phyloP scores from a whole-genome alignment of 139 green algal genomes.

The Picochlorum sp. region DNA sequence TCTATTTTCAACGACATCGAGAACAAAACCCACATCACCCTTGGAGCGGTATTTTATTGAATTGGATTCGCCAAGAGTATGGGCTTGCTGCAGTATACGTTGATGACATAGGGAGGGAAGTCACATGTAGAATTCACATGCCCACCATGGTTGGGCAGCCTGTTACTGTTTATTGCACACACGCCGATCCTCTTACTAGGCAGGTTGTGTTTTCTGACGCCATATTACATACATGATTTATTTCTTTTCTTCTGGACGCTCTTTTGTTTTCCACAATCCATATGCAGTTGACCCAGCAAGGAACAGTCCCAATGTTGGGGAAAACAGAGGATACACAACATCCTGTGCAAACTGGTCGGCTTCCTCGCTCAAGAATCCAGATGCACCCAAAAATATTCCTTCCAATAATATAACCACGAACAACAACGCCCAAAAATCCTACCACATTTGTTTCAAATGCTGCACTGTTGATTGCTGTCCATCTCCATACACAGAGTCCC shows the following conservation, averaged over 20 bases:
- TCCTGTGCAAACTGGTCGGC: conserved; percentile 41
- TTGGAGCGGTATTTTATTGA: conserved; percentile 46
- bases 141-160: conserved; percentile 30
- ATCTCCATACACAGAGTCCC: conserved; percentile 29
- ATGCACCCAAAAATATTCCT: conserved; percentile 35
- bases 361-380: conserved; percentile 47
- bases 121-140: conserved; percentile 28
- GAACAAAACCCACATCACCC: neutral
- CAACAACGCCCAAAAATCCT: conserved; percentile 15
- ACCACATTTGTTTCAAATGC: conserved; percentile 22
- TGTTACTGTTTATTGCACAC: conserved; percentile 7
- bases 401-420: conserved; percentile 41
- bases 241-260: neutral
- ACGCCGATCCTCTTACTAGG: neutral
- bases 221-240: neutral
- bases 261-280: conserved; percentile 48
- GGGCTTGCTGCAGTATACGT: conserved; percentile 53
- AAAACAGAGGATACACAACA: conserved; percentile 46
- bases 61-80: conserved; percentile 50
- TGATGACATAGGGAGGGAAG: conserved; percentile 56
- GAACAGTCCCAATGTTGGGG: conserved; percentile 44
- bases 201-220: neutral
- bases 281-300: conserved; percentile 37
- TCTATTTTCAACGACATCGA: conserved; percentile 42
- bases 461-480: conserved; percentile 16